These are phyloP conservation scores for Fusarium nematophilum DNA, from an alignment of 2,329 filamentous ascomycete species.

Conservation along the genomic window DNA sequence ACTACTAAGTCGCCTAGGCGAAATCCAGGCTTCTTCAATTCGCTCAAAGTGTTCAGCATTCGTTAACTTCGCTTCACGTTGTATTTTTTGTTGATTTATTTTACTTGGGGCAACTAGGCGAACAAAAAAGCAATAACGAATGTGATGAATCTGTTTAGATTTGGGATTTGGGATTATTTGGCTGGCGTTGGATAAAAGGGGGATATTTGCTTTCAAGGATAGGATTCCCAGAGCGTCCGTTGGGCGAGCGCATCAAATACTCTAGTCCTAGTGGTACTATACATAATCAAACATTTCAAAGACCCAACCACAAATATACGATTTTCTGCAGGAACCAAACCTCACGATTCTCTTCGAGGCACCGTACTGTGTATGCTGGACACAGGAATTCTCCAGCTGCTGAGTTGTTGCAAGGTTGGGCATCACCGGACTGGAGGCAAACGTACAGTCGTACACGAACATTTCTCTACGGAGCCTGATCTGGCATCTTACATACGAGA, in stretches of 20 bases:
- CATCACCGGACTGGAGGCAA: too few species aligned
- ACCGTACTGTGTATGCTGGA: too few species aligned
- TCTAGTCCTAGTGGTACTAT: background rate
- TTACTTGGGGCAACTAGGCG: background rate
- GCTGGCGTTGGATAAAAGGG: conserved; percentile 10
- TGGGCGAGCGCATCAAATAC: conserved; percentile 1
- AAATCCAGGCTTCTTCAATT: background rate
- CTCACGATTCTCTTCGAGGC: too few species aligned
- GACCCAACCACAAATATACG: background rate
- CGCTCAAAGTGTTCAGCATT: background rate
- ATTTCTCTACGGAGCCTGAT: too few species aligned
- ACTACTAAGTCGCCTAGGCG: conserved; percentile 25
- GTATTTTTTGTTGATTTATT: background rate
- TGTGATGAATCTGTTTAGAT: conserved; percentile 18
- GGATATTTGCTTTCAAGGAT: background rate
- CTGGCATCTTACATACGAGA: too few species aligned
- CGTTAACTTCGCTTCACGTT: conserved; percentile 1
- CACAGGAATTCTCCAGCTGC: too few species aligned
- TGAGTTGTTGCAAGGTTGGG: too few species aligned
- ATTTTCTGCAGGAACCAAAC: background rate
- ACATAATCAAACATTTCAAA: conserved; percentile 11
- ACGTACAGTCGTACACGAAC: too few species aligned
- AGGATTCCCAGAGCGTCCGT: conserved; percentile 14
- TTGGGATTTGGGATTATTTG: conserved; percentile 22
- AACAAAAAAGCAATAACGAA: conserved; percentile 28